Conservation (phyloP, 345 rosid species). For the Eutrema yunnanense region DNA sequence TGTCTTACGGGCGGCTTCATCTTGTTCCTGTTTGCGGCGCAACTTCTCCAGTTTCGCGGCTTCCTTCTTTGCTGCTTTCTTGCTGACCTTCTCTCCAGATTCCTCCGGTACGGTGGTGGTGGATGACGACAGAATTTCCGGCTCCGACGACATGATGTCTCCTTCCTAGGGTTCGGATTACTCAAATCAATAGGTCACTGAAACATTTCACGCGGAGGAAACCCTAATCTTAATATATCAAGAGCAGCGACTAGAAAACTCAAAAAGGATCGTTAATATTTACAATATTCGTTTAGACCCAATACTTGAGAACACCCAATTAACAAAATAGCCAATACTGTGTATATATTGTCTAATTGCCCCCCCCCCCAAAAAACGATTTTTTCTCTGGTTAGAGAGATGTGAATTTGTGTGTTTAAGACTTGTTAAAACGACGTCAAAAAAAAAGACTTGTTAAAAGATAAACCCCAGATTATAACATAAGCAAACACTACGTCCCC, state of each 20-base stretch:
- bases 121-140: background rate
- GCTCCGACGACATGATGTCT: conserved; percentile 24
- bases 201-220: background rate
- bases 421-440: background rate
- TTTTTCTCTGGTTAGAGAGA: background rate
- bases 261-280: too few species aligned
- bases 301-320: too few species aligned
- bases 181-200: background rate
- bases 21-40: conserved; percentile 61
- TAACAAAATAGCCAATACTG: too few species aligned
- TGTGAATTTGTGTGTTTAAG: background rate
- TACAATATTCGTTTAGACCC: too few species aligned
- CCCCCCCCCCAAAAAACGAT: too few species aligned
- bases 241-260: too few species aligned
- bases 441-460: background rate
- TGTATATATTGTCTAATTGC: too few species aligned
- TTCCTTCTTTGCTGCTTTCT: conserved; percentile 84
- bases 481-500: background rate
- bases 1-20: conserved; percentile 30
- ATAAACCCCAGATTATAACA: background rate
- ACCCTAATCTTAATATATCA: too few species aligned
- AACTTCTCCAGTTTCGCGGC: conserved; percentile 72
- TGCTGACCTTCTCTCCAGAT: conserved; percentile 39
- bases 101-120: conserved; percentile 20
- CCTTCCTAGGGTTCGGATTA: background rate